A percentile compares a stretch with the other conserved stretches of the same genome.
These are phyloP conservation scores for Scytalidium sp. DNA, from an alignment of 2,329 filamentous ascomycete species.

Conservation along the genomic window DNA sequence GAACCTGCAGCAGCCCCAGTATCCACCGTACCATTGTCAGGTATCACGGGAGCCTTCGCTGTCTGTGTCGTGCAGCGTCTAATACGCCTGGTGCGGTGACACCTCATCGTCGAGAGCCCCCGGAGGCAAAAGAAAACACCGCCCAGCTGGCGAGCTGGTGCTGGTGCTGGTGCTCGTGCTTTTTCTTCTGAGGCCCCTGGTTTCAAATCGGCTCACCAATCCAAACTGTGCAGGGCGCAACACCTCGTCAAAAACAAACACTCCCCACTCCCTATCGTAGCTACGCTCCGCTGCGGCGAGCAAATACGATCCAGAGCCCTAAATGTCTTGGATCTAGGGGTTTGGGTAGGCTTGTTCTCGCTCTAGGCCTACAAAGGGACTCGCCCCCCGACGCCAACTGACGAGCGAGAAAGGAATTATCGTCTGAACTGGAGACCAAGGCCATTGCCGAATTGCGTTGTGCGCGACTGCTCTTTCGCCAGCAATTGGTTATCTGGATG, in stretches of 20 bases:
- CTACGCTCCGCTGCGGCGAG: too few relatives aligned
- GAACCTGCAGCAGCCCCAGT: not conserved
- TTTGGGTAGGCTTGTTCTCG: not conserved
- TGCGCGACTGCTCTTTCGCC: not conserved
- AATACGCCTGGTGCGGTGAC: too few relatives aligned
- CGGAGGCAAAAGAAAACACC: too few relatives aligned
- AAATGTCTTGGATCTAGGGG: too few relatives aligned
- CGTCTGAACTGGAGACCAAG: too few relatives aligned
- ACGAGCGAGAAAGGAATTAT: not conserved
- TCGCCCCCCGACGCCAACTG: not conserved
- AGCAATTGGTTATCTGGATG: not conserved
- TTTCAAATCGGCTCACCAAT: not conserved
- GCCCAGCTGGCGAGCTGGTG: too few relatives aligned
- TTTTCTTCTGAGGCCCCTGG: not conserved
- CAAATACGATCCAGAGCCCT: too few relatives aligned
- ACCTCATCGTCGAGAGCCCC: too few relatives aligned
- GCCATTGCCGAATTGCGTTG: not conserved
- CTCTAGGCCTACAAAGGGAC: not conserved
- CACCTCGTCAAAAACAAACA: not conserved
- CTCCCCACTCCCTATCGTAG: not conserved
- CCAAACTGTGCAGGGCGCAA: not conserved
- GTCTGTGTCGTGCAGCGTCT: not conserved
- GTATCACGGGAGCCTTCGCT: too few relatives aligned
- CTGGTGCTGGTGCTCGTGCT: slow-evolving; percentile 28
- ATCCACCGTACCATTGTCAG: too few relatives aligned